Evolutionary conservation across 1,284 basidiomycete genomes (phyloP), one percentile per base, ranked within the genome.

Genomic region (Malassezia caprae): DNA sequence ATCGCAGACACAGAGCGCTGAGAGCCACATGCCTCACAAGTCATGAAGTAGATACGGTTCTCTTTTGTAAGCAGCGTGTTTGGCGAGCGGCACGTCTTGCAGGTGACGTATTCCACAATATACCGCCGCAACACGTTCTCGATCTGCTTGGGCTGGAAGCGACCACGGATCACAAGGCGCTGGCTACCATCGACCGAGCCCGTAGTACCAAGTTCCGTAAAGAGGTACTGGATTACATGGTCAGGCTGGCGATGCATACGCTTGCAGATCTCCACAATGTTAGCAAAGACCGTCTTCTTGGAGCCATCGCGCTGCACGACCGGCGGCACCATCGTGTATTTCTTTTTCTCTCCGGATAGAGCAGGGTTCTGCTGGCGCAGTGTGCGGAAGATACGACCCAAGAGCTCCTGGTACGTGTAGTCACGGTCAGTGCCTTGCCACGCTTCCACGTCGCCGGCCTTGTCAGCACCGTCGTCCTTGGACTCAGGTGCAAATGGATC

Each of bases 201-300:
- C 43, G 87, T 91, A 12, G 94, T 98, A 79, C 94, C 94, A 85
- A 98, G 84, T 79, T 99, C 93, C 51, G 94, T 84, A 76, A 96
- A 96, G 65, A 98, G 80, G 81, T 89, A 99, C 76, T 89, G 86
- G 64, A 96, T 96, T 68, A 96, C 90, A 75, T 99, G 94, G 77
- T 98, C 94, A n/a, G 93, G 90, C 78, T 90, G 87, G 76, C 93
- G 82, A 79, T 96, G 93, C 90, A 99, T 96, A 51, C 88, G 84
- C 77, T 88, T 91, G 82, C 93, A 96, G 67, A 99, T 98, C 75
- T 99, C 93, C 65, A 85, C 84, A 58, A 98, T 82, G 77, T 99
- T 99, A 64, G 90, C 86, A 67, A 98, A 99, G 63, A 94, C 86
- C 40, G 90, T 86, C 78, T 93, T 93, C 78, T 98, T 96, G 78